Percentiles rank a stretch among this genome's conserved stretches.
Evolutionary conservation across 441 rosid species (phyloP).

Genomic region (Flueggea neowawraea): DNA sequence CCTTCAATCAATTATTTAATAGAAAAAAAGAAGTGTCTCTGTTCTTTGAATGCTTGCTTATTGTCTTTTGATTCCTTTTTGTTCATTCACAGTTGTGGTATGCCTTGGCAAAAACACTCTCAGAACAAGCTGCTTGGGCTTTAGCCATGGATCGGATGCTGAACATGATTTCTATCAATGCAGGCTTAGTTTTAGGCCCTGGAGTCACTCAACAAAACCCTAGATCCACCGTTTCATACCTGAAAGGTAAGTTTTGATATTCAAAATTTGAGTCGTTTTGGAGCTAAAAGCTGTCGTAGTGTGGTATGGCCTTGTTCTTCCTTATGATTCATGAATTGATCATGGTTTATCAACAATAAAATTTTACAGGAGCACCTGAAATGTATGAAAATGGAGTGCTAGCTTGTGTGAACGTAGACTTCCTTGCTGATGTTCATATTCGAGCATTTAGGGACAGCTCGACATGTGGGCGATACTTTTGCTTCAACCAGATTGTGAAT

Average conservation of each 20-base stretch:
- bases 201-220: constrained; percentile 59
- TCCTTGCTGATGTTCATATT: constrained; percentile 66
- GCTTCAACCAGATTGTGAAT: constrained; percentile 66
- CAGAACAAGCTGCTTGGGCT: constrained; percentile 89
- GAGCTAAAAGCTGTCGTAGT: too few relatives aligned
- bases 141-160: constrained; percentile 79
- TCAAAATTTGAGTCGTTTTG: too few relatives aligned
- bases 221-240: constrained; percentile 63
- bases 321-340: not conserved
- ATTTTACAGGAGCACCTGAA: constrained; percentile 60
- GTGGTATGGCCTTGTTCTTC: too few relatives aligned
- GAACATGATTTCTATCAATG: constrained; percentile 75
- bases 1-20: too few relatives aligned
- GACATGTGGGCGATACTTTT: constrained; percentile 71
- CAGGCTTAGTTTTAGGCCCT: constrained; percentile 73
- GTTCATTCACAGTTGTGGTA: constrained; percentile 56
- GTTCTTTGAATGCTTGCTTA: not conserved
- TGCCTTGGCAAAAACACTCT: constrained; percentile 67
- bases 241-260: too few relatives aligned
- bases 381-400: constrained; percentile 82
- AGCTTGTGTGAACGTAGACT: constrained; percentile 51
- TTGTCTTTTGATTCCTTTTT: not conserved
- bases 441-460: constrained; percentile 64
- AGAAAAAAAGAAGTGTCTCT: too few relatives aligned
- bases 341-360: not conserved